These are phyloP conservation scores for Colletotrichum salicis DNA, from an alignment of 2,329 filamentous ascomycete genomes.

Conservation along the genomic window DNA sequence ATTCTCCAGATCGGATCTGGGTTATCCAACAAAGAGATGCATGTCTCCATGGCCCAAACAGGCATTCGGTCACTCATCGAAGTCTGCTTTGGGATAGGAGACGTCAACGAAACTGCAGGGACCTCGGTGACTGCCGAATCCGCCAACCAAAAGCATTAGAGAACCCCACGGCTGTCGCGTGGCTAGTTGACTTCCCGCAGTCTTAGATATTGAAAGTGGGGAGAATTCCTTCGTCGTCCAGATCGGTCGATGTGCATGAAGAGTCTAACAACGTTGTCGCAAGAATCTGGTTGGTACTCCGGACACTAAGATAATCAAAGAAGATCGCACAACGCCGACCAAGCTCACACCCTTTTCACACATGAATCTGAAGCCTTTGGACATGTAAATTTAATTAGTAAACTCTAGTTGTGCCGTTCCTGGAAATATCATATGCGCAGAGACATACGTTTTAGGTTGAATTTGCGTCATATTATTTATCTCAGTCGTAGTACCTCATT, in stretches of 20 bases:
- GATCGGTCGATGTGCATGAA: not conserved
- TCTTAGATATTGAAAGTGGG: not conserved
- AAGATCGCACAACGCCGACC: no score
- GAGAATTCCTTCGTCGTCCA: not conserved
- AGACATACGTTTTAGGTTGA: no score
- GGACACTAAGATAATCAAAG: no score
- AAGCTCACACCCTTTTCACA: no score
- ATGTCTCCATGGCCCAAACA: not conserved
- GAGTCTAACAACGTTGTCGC: not conserved
- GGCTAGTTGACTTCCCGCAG: not conserved
- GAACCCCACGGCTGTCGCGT: not conserved
- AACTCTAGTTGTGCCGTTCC: no score
- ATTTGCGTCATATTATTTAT: no score
- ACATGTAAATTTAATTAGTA: no score
- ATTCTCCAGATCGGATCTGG: not conserved
- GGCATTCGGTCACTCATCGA: not conserved
- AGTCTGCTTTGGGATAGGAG: not conserved
- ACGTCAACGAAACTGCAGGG: not conserved
- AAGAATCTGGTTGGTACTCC: not conserved
- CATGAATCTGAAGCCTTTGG: no score
- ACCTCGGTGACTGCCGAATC: not conserved
- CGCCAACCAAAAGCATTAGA: not conserved
- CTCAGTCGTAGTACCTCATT: no score
- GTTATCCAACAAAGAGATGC: not conserved
- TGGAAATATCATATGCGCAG: no score